Base-by-base conservation (phyloP, 78 protist species). In the Thecamonas trahens region DNA sequence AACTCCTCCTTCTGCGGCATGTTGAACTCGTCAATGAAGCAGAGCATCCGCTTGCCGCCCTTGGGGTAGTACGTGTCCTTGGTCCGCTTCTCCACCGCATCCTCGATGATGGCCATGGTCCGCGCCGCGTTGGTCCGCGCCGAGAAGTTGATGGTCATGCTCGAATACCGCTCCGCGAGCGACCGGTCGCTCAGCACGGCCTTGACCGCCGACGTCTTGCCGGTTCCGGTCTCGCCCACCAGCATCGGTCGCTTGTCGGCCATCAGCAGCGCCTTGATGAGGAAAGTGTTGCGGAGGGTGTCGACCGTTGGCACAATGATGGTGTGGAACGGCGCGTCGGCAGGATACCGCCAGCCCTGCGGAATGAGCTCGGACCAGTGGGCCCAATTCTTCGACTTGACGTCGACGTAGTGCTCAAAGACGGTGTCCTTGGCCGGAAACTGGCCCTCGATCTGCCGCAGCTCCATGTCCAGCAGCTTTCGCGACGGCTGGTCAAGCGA, bases 231-330 rank as follows among this genome's bases (percentile, higher is more conserved):
- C 37, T 80, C 52, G 53, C 96, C 96, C 26, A 73, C 71, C 38
- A 87, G 15, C 24, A 92, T 54, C 18, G 50, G 31, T 44, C 62
- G 54, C n/a, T 28, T 0, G 29, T 58, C 26, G 14, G 40, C 28
- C 20, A 50, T n/a, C 17, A 74, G 50, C 39, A 91, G 66, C 11
- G 34, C 31, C 35, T 59, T 4, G 20, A 77, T 29, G 20, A 85
- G 39, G 62, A 37, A 82, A 53, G 59, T 3, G 70, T 71, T 31
- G 31, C 91, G 74, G 32, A 74, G 66, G 28, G 92, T 84, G 78
- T 91, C 93, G 35, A 86, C 77, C 28, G 91, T 86, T 24, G 96
- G 96, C 53, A 91, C 93, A 34, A 84, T 39, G 52, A 91, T 60
- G 54, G 52, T 40, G 82, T 62, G 77, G 69, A 76, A 82, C 13